These are phyloP conservation scores for Tardiomyces digboiensis DNA, from an alignment of 1,139 yeast species.

Conservation along the genomic window DNA sequence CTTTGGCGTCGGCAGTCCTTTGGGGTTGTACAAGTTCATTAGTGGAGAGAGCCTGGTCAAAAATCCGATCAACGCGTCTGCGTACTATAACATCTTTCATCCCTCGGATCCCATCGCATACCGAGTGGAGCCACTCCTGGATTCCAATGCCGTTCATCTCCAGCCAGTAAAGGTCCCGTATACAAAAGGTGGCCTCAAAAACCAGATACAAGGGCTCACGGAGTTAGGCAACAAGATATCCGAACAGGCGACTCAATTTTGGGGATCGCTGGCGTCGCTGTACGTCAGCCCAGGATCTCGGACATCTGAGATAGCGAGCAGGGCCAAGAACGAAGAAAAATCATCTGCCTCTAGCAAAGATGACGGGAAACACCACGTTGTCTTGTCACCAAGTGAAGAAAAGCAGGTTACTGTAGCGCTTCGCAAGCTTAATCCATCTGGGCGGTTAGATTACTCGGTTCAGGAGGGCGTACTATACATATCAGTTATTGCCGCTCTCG, in stretches of 20 bases:
- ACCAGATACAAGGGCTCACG: constrained; percentile 31
- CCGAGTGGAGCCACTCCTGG: constrained; percentile 30
- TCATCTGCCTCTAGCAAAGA: neutral
- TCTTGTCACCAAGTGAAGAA: constrained; percentile 15
- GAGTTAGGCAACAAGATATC: constrained; percentile 35
- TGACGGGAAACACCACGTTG: neutral
- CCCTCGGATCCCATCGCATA: constrained; percentile 34
- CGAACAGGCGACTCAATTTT: constrained; percentile 38
- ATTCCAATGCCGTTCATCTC: constrained; percentile 37
- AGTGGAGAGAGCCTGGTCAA: constrained; percentile 3
- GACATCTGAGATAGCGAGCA: constrained; percentile 9
- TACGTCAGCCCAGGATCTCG: constrained; percentile 8
- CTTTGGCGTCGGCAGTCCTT: constrained; percentile 84
- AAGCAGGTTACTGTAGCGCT: constrained; percentile 9
- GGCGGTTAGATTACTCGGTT: constrained; percentile 73
- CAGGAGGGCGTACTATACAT: constrained; percentile 78
- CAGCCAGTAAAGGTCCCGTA: constrained; percentile 56
- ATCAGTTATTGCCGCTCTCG: constrained; percentile 67
- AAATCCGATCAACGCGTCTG: constrained; percentile 18
- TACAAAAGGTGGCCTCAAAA: constrained; percentile 38
- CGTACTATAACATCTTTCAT: constrained; percentile 30
- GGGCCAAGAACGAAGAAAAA: neutral
- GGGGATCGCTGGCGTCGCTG: constrained; percentile 17
- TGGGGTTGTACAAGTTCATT: constrained; percentile 55
- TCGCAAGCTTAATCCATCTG: constrained; percentile 42